phyloP scores from a whole-genome alignment of 1,284 basidiomycete genomes.

The Cronartium quercuum region DNA sequence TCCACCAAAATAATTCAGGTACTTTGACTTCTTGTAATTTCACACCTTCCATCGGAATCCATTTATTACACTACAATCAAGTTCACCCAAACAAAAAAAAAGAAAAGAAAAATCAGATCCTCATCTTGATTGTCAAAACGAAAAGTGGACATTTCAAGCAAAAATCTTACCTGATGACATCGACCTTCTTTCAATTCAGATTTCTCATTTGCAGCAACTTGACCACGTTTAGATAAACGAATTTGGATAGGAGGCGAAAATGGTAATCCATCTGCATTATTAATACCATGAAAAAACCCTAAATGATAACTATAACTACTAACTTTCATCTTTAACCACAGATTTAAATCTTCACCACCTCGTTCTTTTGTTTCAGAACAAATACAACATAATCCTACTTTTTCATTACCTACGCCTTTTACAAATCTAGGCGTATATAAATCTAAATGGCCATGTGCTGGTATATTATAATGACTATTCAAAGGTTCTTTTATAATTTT shows the following conservation, averaged over 20 bases:
- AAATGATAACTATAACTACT: constrained; percentile 56
- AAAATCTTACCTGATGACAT: constrained; percentile 57
- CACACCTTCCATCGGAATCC: constrained; percentile 64
- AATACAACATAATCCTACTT: constrained; percentile 69
- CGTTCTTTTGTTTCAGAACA: constrained; percentile 60
- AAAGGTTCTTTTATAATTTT: constrained; percentile 9
- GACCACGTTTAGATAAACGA: constrained; percentile 54
- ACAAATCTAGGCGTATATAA: constrained; percentile 72
- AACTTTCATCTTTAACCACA: constrained; percentile 71
- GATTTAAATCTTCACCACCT: constrained; percentile 60
- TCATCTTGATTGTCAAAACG: background rate
- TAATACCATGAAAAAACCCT: constrained; percentile 43
- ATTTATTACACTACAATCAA: constrained; percentile 56
- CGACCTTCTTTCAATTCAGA: constrained; percentile 60
- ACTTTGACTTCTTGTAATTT: constrained; percentile 67
- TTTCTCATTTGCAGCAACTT: constrained; percentile 58
- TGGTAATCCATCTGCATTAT: constrained; percentile 55
- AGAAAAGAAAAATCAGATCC: background rate
- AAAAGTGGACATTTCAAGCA: background rate
- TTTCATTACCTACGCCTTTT: constrained; percentile 61
- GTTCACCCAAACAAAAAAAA: background rate
- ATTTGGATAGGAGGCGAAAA: constrained; percentile 68
- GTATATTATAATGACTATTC: constrained; percentile 26
- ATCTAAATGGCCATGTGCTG: constrained; percentile 51
- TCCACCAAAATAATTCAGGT: constrained; percentile 38